Base-by-base conservation (phyloP, 177 flowering plant genomes). In the Vitis hybrid region DNA sequence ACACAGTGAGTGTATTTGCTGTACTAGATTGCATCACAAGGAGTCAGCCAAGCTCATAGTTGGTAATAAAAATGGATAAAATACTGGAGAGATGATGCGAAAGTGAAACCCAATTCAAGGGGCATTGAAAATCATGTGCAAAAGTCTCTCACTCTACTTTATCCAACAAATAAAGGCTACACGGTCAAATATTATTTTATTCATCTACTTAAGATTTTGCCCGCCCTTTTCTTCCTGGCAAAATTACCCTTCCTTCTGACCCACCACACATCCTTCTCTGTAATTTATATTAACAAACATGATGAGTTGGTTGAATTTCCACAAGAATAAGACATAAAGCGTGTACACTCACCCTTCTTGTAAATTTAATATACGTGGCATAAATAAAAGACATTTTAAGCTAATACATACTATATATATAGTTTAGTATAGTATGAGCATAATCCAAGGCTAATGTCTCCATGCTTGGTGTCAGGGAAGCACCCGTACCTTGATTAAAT, bases 111-210 rank as follows among this genome's bases (percentile, higher is more conserved):
- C 46, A 5, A 27, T 50, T 71, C 58, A 13, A 21, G 65, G 18
- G 24, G 27, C 69, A 49, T 58, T 50, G 68, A 71, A 71, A 71
- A 64, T 46, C 68, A 64, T 71, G 62, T 27, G 50, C 50, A 21
- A n/a, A 35, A 49, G 11, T 57, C 11, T 32, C 48, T 55, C 52
- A 4, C 27, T 40, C 79, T 68, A 65, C 78, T 69, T 62, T 62
- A 55, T 64, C 60, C 32, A 79, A 48, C 70, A 76, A 16, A 54
- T 51, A 54, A 32, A 24, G 6, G 11, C 48, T 57, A 56, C 15
- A 61, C 56, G 69, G 80, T 78, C 83, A 79, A 78, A 76, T 72
- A 74, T 60, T 74, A 71, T 74, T 74, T 65, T 72, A 79, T n/a
- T 78, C 46, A 64, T 60, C 59, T 21, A 74, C 72, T 66, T 10